A percentile compares a stretch with the other conserved stretches of the same genome.
phyloP scores from a whole-genome alignment of 1,284 basidiomycete genomes.

The Tilletia walkeri region DNA sequence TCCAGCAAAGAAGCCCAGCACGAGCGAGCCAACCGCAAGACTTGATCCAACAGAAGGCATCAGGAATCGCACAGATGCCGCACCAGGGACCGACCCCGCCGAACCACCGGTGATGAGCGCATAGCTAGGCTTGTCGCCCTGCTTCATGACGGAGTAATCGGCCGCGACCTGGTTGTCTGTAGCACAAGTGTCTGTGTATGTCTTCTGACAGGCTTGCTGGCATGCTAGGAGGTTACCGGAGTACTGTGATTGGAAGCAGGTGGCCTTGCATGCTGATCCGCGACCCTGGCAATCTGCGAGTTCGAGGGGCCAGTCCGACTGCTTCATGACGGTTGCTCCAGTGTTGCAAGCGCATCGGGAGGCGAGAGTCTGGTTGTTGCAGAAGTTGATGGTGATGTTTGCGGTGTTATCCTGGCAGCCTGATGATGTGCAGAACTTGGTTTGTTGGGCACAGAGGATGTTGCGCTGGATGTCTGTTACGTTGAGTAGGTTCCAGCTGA shows the following conservation, averaged over 20 bases:
- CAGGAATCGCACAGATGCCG: not conserved
- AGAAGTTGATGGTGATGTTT: conserved; percentile 46
- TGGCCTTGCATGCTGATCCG: conserved; percentile 37
- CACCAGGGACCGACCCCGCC: conserved; percentile 13
- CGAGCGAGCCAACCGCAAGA: not conserved
- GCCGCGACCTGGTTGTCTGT: conserved; percentile 46
- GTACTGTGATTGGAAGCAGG: conserved; percentile 33
- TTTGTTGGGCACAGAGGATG: conserved; percentile 41
- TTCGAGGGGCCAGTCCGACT: conserved; percentile 53
- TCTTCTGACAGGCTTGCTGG: conserved; percentile 30
- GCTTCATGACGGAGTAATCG: conserved; percentile 43
- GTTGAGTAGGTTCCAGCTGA: conserved; percentile 30
- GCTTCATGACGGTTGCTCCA: conserved; percentile 37
- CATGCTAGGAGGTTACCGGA: not conserved
- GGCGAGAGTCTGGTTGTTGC: conserved; percentile 33
- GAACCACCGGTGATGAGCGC: conserved; percentile 36
- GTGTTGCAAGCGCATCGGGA: conserved; percentile 36
- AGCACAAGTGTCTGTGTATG: conserved; percentile 42
- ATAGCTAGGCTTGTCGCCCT: conserved; percentile 41
- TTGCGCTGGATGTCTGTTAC: conserved; percentile 13
- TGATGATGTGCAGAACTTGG: conserved; percentile 36
- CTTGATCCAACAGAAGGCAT: not conserved
- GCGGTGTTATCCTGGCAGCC: conserved; percentile 34
- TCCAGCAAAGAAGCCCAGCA: not conserved
- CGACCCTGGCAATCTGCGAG: conserved; percentile 46